Conservation (phyloP, 2,329 filamentous ascomycete genomes). For the Leptoxyphium fumago region DNA sequence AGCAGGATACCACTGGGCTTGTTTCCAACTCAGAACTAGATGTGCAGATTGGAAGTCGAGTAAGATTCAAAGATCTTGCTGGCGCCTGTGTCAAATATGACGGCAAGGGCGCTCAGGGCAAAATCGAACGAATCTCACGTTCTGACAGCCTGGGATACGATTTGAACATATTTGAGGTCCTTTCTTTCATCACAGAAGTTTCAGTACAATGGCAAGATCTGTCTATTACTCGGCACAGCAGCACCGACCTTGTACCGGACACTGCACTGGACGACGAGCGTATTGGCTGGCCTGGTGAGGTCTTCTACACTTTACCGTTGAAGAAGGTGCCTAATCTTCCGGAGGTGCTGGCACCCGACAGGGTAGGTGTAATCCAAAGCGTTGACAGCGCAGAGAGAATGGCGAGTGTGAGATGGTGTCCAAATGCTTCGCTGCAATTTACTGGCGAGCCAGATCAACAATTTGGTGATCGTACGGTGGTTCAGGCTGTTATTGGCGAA, state of each 20-base stretch:
- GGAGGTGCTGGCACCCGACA: constrained; percentile 23
- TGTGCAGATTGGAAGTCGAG: constrained; percentile 19
- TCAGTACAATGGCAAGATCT: constrained; percentile 46
- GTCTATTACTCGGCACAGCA: constrained; percentile 31
- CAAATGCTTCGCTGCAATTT: constrained; percentile 41
- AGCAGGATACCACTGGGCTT: not conserved
- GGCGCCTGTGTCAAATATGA: constrained; percentile 39
- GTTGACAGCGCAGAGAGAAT: constrained; percentile 42
- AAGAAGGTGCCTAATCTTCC: constrained; percentile 5
- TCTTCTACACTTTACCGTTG: constrained; percentile 20
- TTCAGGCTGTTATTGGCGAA: constrained; percentile 8
- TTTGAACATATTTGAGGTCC: constrained; percentile 41
- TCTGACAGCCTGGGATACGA: constrained; percentile 40
- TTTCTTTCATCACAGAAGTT: constrained; percentile 33
- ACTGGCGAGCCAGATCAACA: constrained; percentile 34
- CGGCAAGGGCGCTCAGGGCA: constrained; percentile 22
- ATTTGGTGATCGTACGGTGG: constrained; percentile 18
- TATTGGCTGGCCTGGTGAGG: constrained; percentile 41
- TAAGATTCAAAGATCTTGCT: constrained; percentile 40
- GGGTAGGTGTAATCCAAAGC: constrained; percentile 42
- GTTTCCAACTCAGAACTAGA: constrained; percentile 21
- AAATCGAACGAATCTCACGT: constrained; percentile 30
- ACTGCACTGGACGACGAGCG: constrained; percentile 40
- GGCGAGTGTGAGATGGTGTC: constrained; percentile 40
- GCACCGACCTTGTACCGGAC: constrained; percentile 34